Percentiles rank a stretch among this genome's conserved stretches.
These are phyloP conservation scores for Lepidium didymum DNA, from an alignment of 345 rosid species.

Conservation along the genomic window DNA sequence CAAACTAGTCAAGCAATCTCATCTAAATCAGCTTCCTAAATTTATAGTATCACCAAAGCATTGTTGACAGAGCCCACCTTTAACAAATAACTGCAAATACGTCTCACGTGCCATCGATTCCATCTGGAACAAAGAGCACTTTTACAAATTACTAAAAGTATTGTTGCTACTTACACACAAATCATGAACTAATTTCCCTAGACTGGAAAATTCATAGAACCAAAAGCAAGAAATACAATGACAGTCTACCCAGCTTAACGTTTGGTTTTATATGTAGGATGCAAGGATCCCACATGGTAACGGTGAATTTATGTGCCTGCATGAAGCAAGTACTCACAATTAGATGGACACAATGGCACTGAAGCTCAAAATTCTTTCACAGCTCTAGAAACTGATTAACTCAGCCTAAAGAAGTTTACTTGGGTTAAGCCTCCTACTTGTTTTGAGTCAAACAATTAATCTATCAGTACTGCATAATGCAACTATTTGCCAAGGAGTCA, in stretches of 20 bases:
- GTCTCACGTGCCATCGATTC: constrained; percentile 93
- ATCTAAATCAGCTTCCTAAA: constrained; percentile 15
- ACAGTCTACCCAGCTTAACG: not conserved
- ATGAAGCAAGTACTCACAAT: constrained; percentile 65
- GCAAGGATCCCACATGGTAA: constrained; percentile 51
- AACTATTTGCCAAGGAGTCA: not conserved
- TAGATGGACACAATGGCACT: constrained; percentile 23
- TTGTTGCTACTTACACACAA: constrained; percentile 7
- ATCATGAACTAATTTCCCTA: constrained; percentile 10
- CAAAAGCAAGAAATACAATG: not conserved
- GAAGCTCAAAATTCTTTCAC: constrained; percentile 15
- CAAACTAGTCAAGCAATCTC: constrained; percentile 10
- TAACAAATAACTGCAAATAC: constrained; percentile 51
- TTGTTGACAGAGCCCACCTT: constrained; percentile 62
- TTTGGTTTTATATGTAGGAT: constrained; percentile 12
- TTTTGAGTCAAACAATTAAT: not conserved
- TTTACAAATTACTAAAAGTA: constrained; percentile 22
- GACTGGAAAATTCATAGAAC: not conserved
- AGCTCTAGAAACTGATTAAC: constrained; percentile 1
- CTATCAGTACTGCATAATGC: not conserved
- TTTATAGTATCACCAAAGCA: constrained; percentile 21
- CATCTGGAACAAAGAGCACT: constrained; percentile 94
- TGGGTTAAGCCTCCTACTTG: not conserved
- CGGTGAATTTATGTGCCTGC: constrained; percentile 90
- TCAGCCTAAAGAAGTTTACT: not conserved